Conservation (phyloP, 148 eudicot genomes). For the Heliamphora exappendiculata region DNA sequence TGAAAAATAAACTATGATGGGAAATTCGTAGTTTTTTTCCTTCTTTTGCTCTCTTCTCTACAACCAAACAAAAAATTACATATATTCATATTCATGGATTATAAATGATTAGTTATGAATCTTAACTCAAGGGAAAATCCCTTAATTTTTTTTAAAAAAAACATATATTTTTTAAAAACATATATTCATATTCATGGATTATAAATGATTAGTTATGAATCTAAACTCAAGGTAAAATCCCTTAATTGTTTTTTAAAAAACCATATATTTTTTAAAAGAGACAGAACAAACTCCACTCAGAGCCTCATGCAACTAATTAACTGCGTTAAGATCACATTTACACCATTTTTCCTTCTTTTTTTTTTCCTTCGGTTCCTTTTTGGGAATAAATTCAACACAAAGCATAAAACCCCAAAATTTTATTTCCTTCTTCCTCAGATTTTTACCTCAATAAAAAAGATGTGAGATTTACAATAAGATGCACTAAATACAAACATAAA, state of each 20-base stretch:
- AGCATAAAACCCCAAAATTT: not conserved
- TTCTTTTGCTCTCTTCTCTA: not conserved
- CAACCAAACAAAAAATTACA: not conserved
- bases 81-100: too few species aligned
- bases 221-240: too few species aligned
- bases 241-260: too few species aligned
- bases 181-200: too few species aligned
- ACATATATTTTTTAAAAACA: too few species aligned
- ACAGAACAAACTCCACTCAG: not conserved
- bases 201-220: too few species aligned
- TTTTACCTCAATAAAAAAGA: not conserved
- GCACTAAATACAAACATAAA: not conserved
- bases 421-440: not conserved
- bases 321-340: not conserved
- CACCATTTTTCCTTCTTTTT: not conserved
- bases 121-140: too few species aligned
- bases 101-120: too few species aligned
- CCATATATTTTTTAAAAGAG: too few species aligned
- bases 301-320: constrained; percentile 2
- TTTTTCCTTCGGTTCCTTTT: not conserved
- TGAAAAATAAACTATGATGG: too few species aligned
- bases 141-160: too few species aligned
- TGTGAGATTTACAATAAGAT: not conserved
- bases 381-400: not conserved
- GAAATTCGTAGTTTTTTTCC: not conserved